Base-by-base conservation (phyloP, 805 yeast species). In the Saturnispora hagleri region DNA sequence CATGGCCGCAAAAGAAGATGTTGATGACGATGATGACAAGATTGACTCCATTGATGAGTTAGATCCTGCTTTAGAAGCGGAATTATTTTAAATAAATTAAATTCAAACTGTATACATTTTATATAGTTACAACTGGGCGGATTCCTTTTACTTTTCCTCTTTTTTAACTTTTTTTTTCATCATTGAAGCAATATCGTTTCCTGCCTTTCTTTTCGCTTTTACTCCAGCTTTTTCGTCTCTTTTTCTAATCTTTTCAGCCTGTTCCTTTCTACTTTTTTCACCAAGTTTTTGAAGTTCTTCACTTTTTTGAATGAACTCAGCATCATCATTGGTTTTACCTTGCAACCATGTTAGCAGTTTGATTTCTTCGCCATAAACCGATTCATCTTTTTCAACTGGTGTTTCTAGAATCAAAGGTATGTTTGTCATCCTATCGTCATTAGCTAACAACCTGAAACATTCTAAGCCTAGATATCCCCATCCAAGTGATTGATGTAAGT, bases 361-460 rank as follows among this genome's bases (percentile, higher is more conserved):
- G 57, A 90, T 83, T 65, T 90, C 97, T 51, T 82, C 85, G 0
- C 90, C 95, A 65, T 86, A 85, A 0, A 74, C 63, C 2, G 77
- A 70, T 49, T 83, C 88, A 59, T 82, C 85, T 42, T 81, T 73
- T n/a, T 61, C 62, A 15, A 77, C 80, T 1, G 98, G 98, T 0
- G 97, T 90, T 62, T 93, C 99, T 53, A 93, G 72, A 20, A 93
- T 74, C 35, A 90, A 77, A 4, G 98, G 98, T 1, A 91, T 75
- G 7, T 73, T 73, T 47, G 76, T 69, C 26, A 91, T 71, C 48
- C 81, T 73, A 1, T 73, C 67, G 51, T 79, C 79, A 65, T 89
- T 89, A 57, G 95, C 88, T 48, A 91, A 68, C 26, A 81, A 68
- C 57, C 96, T 72, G 66, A 93, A 93, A 13, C 84, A 80, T 58